Percentiles rank a stretch among this genome's conserved stretches.
Evolutionary conservation across 148 eudicot genomes (phyloP).

Genomic region (Hydrangea macrophylla): DNA sequence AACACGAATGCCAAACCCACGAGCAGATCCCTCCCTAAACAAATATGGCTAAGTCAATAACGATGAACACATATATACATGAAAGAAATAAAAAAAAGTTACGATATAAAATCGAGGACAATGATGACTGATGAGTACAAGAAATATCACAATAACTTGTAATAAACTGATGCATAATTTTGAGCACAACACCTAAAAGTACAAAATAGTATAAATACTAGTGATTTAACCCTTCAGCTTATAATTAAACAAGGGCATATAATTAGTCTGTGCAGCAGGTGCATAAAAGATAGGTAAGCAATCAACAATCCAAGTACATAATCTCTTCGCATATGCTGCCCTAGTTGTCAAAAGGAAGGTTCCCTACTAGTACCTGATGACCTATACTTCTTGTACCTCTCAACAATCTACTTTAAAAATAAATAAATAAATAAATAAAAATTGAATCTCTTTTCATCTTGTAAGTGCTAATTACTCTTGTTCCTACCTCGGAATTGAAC

Average conservation of each 20-base stretch:
- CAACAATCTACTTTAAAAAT: no score
- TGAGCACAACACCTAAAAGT: neutral
- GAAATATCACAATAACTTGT: neutral
- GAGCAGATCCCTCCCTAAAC: slow-evolving; percentile 87
- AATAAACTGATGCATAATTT: neutral
- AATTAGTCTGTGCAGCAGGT: neutral
- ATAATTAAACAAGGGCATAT: neutral
- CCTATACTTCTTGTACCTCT: no score
- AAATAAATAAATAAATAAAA: no score
- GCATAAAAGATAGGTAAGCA: neutral
- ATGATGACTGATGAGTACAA: neutral
- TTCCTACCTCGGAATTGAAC: no score
- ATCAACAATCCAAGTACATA: neutral
- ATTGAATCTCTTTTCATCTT: no score
- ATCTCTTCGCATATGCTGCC: neutral
- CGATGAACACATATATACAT: neutral
- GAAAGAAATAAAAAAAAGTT: neutral
- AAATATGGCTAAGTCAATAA: slow-evolving; percentile 14
- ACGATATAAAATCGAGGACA: neutral
- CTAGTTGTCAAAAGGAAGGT: neutral
- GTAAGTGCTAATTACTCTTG: no score
- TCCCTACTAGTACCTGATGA: no score
- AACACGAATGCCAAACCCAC: slow-evolving; percentile 80
- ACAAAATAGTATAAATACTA: neutral
- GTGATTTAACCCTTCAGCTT: neutral